These are phyloP conservation scores for Biscutella laevigata DNA, from an alignment of 441 rosid species.

Conservation along the genomic window DNA sequence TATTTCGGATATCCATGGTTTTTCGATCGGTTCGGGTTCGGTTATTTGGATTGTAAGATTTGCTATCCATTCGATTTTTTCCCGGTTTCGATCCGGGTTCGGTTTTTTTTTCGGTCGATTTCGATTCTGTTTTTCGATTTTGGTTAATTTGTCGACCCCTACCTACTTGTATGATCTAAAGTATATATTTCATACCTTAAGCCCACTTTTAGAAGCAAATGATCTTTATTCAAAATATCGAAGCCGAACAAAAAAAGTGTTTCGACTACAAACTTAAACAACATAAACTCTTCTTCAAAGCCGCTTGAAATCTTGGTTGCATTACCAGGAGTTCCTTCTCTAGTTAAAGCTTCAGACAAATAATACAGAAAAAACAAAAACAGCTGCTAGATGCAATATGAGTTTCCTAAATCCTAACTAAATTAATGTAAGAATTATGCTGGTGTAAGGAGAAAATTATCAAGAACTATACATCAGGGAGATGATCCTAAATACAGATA, in stretches of 20 bases:
- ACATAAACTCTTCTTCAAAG: not conserved
- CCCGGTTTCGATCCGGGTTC: no score
- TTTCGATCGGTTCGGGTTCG: no score
- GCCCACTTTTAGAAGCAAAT: not conserved
- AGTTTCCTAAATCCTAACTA: conserved; percentile 7
- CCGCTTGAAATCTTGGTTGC: conserved; percentile 12
- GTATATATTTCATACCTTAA: no score
- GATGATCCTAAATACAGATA: conserved; percentile 22
- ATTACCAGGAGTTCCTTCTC: conserved; percentile 6
- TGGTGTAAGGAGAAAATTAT: not conserved
- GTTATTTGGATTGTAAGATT: no score
- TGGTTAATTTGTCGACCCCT: no score
- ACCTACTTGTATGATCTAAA: no score
- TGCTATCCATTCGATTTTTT: no score
- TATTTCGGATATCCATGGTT: no score
- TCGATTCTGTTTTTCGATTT: no score
- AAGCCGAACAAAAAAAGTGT: not conserved
- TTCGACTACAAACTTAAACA: not conserved
- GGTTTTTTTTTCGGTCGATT: no score
- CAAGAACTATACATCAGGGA: conserved; percentile 17
- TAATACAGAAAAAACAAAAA: not conserved
- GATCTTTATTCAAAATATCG: not conserved
- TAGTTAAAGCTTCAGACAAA: not conserved
- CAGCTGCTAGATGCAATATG: conserved; percentile 2
- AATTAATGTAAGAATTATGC: not conserved